Percentiles rank a stretch among this genome's conserved stretches.
Conservation (phyloP, 1,284 basidiomycete genomes). For the Tilletia walkeri region DNA sequence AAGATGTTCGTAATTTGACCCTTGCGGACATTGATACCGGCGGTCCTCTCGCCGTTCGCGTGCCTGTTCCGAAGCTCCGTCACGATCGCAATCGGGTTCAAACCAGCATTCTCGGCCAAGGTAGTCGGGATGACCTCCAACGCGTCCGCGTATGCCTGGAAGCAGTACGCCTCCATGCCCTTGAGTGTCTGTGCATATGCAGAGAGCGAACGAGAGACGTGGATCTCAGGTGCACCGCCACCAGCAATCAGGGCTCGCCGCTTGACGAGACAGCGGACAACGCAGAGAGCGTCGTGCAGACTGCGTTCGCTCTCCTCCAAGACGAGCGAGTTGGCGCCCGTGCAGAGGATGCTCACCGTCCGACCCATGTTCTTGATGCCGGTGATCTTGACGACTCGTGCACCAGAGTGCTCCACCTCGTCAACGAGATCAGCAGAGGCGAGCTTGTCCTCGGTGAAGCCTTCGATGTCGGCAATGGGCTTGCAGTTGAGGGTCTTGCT, state of each 20-base stretch:
- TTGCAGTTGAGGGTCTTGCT: constrained; percentile 92
- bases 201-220: constrained; percentile 87
- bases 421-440: constrained; percentile 94
- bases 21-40: constrained; percentile 91
- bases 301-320: constrained; percentile 96
- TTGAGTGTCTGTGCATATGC: constrained; percentile 91
- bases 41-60: constrained; percentile 87
- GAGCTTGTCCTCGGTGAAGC: constrained; percentile 97
- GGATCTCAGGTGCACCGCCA: constrained; percentile 96
- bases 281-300: constrained; percentile 96
- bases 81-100: constrained; percentile 97
- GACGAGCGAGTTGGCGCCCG: constrained; percentile 88
- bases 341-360: constrained; percentile 93
- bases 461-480: constrained; percentile 95
- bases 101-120: constrained; percentile 94
- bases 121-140: constrained; percentile 98
- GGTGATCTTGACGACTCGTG: constrained; percentile 89
- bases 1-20: constrained; percentile 93
- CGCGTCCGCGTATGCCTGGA: constrained; percentile 96
- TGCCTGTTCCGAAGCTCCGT: constrained; percentile 97
- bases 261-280: constrained; percentile 96
- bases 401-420: constrained; percentile 78
- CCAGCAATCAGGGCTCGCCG: constrained; percentile 95
- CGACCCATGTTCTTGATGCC: constrained; percentile 93
- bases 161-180: constrained; percentile 99